Evolutionary conservation across 108 stramenopile genomes (phyloP), one percentile per base, ranked within the genome.

Genomic region (Bacterosira constricta): DNA sequence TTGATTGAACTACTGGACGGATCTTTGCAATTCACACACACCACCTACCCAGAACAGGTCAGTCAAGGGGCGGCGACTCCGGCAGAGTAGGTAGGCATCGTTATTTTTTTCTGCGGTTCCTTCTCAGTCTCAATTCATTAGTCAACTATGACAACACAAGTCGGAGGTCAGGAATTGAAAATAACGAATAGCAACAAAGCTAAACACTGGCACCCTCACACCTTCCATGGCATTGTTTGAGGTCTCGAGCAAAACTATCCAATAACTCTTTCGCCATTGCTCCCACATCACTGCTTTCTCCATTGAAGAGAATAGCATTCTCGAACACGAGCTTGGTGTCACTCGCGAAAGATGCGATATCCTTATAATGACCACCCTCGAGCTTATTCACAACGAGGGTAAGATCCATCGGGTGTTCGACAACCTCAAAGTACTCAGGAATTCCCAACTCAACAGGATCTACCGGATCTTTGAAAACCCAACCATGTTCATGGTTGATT

Each of bases 381-480:
- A 93, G 84, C 46, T 92, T 89, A 56, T 88, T 83, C 68, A 84
- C 82, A 0, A 96, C 87, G 12, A 90, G 65, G 36, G 76, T 80
- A 32, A 96, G 79, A 62, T 92, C 84, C 91, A 96, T 94, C 1
- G 95, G 93, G 39, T 87, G 78, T 66, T 94, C 89, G 18, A 96
- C 83, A 44, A 96, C 87, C 35, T 98, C 96, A 66, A 95, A 97
- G 73, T 99, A 99, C 74, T 99, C 97, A 0, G 93, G 96, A 4
- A 99, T 73, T n/a, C 92, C 92, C 34, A 99, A 83, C 27, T 86
- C 82, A 9, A 96, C 89, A 0, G 96, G 96, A 77, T 99, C 97
- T 0, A 99, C 98, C 7, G 98, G 90, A 62, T 94, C 87, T 29
- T 82, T 80, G 69, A 98, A 98, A 0, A 96, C 88, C 94, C 94